phyloP scores from a whole-genome alignment of 2,329 filamentous ascomycete genomes.

The Neopestalotiopsis sp. region DNA sequence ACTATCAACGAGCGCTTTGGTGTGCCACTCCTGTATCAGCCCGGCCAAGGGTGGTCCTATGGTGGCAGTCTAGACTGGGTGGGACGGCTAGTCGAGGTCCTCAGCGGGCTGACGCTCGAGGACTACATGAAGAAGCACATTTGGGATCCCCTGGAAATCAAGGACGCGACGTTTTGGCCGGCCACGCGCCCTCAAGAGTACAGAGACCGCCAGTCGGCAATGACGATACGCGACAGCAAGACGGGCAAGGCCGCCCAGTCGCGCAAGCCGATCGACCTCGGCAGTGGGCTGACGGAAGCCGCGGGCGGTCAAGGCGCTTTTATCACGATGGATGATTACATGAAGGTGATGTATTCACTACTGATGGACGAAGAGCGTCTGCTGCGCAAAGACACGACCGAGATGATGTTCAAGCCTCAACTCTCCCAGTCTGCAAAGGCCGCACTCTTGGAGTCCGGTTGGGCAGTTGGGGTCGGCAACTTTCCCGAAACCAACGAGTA shows the following conservation, averaged over 20 bases:
- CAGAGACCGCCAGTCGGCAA: conserved; percentile 25
- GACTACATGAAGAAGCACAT: conserved; percentile 28
- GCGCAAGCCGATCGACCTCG: conserved; percentile 24
- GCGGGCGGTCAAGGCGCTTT: conserved; percentile 42
- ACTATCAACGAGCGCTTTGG: conserved; percentile 34
- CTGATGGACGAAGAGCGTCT: conserved; percentile 54
- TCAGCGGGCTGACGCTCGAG: conserved; percentile 29
- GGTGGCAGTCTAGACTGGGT: conserved; percentile 49
- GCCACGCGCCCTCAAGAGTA: conserved; percentile 21
- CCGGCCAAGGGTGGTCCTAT: conserved; percentile 49
- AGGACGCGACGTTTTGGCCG: conserved; percentile 28
- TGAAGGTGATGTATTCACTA: conserved; percentile 50
- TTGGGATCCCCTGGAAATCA: conserved; percentile 26
- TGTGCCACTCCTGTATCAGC: conserved; percentile 48
- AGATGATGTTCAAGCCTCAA: conserved; percentile 53
- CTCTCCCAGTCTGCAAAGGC: conserved; percentile 35
- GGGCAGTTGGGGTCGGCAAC: conserved; percentile 33
- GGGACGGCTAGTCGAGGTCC: conserved; percentile 34
- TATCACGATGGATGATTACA: conserved; percentile 44
- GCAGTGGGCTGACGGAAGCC: conserved; percentile 26
- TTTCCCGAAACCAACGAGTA: conserved; percentile 40
- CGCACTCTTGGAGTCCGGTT: conserved; percentile 31
- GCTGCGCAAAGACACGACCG: conserved; percentile 45
- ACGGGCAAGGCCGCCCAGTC: conserved; percentile 18
- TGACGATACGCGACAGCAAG: conserved; percentile 23